Conservation (phyloP, 371 early-diverging fungal genomes). For the Mucor mucedo region DNA sequence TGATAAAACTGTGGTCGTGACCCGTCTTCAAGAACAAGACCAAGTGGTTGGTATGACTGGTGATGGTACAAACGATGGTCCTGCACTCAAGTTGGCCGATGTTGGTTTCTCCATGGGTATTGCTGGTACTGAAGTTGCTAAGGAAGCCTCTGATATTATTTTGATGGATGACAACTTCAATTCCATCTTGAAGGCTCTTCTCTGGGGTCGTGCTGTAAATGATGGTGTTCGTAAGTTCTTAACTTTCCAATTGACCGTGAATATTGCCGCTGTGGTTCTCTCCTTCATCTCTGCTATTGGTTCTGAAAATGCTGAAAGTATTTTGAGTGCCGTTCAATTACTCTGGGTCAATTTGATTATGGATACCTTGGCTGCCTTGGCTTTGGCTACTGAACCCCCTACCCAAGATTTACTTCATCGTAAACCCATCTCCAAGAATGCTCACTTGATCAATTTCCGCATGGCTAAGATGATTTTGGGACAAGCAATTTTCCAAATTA, state of each 20-base stretch:
- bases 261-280: constrained; percentile 84
- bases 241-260: constrained; percentile 96
- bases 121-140: constrained; percentile 96
- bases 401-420: constrained; percentile 85
- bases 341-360: constrained; percentile 98
- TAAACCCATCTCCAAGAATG: constrained; percentile 76
- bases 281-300: constrained; percentile 91
- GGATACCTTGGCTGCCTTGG: constrained; percentile 97
- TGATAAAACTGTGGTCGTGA: constrained; percentile 94
- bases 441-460: constrained; percentile 81
- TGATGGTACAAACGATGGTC: constrained; percentile 98
- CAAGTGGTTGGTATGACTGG: constrained; percentile 97
- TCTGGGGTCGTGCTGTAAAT: constrained; percentile 96
- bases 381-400: constrained; percentile 97
- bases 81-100: constrained; percentile 94
- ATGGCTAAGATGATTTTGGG: constrained; percentile 95
- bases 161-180: constrained; percentile 96
- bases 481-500: constrained; percentile 86
- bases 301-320: constrained; percentile 95
- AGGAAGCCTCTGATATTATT: constrained; percentile 94
- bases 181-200: constrained; percentile 87
- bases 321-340: constrained; percentile 95
- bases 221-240: constrained; percentile 95
- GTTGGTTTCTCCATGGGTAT: constrained; percentile 98
- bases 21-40: constrained; percentile 80